Base-by-base conservation (phyloP, 805 yeast species). In the Priceomyces haplophilus region DNA sequence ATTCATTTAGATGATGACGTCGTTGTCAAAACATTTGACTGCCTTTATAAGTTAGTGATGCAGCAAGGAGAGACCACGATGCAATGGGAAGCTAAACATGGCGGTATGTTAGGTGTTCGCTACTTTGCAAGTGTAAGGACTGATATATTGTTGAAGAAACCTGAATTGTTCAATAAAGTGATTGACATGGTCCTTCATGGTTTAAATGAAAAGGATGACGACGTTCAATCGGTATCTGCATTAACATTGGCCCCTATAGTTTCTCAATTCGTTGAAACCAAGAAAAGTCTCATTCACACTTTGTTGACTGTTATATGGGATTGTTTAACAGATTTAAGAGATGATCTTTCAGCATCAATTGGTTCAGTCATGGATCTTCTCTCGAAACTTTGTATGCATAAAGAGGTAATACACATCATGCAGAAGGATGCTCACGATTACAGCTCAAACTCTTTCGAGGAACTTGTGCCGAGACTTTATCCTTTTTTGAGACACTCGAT, bases 81-180 rank as follows among this genome's bases (percentile, higher is more conserved):
- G 44, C 76, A 89, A 42, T 93, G 99, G 99, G 97, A 95, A 59
- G 98, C 97, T 2, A 86, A 93, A 45, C 99, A 93, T 69, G 99
- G 98, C 52, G 99, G 98, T 38, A 82, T 93, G 83, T 76, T 93
- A 10, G 99, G 98, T 0, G 70, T 93, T 40, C 73, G 96, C 40
- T 93, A 93, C 62, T 83, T 93, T 52, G 99, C 91, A 8, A 84
- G 96, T 46, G 88, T 91, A 3, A 75, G 96, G 53, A 81, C 88
- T 0, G 93, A 86, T 49, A 75, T 89, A n/a, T 67, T 91, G 17
- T 69, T 83, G 24, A 62, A 73, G 10, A 76, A 79, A 41, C 74
- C 80, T 2, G 72, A 79, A 12, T 60, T 82, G 24, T 69, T 93
- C 27, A 84, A 84, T 46, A 76, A 78, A 41, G 89, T 90, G 1